A percentile compares a stretch with the other conserved stretches of the same genome.
phyloP scores from a whole-genome alignment of 192 early-diverging fungal species.

The Coemansia sp. region DNA sequence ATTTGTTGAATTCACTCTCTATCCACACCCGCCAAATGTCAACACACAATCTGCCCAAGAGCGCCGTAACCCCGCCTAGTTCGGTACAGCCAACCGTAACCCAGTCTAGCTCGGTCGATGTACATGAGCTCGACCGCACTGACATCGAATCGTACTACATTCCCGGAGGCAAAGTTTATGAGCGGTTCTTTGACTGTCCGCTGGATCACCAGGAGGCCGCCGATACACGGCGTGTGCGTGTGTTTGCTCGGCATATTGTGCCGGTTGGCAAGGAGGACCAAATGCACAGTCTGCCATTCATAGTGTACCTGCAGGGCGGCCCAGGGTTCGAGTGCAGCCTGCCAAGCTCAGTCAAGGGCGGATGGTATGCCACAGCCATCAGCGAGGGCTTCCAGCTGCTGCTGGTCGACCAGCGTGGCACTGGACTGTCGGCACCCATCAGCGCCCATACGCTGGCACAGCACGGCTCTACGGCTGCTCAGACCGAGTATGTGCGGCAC shows the following conservation, averaged over 20 bases:
- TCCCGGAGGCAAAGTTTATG: conserved; percentile 59
- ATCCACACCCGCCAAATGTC: not conserved
- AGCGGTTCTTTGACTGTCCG: conserved; percentile 61
- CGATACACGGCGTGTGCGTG: conserved; percentile 30
- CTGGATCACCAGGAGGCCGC: conserved; percentile 48
- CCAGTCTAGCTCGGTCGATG: not conserved
- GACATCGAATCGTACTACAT: conserved; percentile 56
- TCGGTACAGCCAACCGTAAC: not conserved
- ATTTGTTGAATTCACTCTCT: not conserved
- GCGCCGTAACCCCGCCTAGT: not conserved
- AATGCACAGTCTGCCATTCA: conserved; percentile 57
- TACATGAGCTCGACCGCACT: conserved; percentile 55
- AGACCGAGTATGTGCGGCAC: conserved; percentile 61
- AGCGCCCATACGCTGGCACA: conserved; percentile 53
- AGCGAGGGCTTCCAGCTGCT: conserved; percentile 66
- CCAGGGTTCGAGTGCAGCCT: conserved; percentile 59
- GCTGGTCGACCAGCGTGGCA: conserved; percentile 70
- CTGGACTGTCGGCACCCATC: conserved; percentile 63
- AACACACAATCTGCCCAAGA: not conserved
- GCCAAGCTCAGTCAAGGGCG: conserved; percentile 48
- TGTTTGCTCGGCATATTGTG: conserved; percentile 61
- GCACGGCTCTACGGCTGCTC: conserved; percentile 54
- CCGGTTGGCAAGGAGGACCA: conserved; percentile 53
- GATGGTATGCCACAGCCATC: conserved; percentile 60
- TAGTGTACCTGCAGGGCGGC: conserved; percentile 63